A percentile compares a stretch with the other conserved stretches of the same genome.
Evolutionary conservation across 2,329 filamentous ascomycete species (phyloP).

Genomic region (Stagonosporopsis tanaceti): DNA sequence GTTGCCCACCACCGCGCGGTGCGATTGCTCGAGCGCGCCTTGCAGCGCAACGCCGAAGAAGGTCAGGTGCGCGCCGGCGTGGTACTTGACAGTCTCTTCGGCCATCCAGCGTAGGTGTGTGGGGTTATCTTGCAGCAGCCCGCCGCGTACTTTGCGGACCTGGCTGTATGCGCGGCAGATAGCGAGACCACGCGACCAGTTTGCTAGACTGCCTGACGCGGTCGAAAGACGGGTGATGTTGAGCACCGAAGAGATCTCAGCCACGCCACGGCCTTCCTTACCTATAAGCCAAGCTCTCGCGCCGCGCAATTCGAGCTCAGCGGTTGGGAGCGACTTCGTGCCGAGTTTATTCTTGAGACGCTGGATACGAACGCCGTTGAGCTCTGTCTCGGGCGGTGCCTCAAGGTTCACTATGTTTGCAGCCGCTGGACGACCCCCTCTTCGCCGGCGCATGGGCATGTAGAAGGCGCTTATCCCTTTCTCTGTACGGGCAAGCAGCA

Average conservation of each 20-base stretch:
- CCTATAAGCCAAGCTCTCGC: slow-evolving; percentile 66
- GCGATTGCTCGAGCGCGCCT: slow-evolving; percentile 61
- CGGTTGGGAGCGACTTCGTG: slow-evolving; percentile 73
- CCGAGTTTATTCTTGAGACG: slow-evolving; percentile 77
- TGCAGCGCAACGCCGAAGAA: slow-evolving; percentile 64
- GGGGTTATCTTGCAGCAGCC: slow-evolving; percentile 60
- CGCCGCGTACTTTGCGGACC: slow-evolving; percentile 61
- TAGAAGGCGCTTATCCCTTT: slow-evolving; percentile 68
- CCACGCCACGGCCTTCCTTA: slow-evolving; percentile 69
- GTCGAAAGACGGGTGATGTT: slow-evolving; percentile 72
- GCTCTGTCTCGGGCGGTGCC: slow-evolving; percentile 47
- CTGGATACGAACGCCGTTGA: slow-evolving; percentile 74
- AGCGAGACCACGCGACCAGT: slow-evolving; percentile 64
- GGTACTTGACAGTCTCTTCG: slow-evolving; percentile 63
- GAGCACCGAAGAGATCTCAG: slow-evolving; percentile 72
- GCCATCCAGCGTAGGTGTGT: slow-evolving; percentile 68
- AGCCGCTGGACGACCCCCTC: slow-evolving; percentile 13
- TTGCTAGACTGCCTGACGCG: slow-evolving; percentile 61
- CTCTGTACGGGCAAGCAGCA: slow-evolving; percentile 69
- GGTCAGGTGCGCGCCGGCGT: slow-evolving; percentile 63
- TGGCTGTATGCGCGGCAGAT: slow-evolving; percentile 66
- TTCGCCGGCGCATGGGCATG: slow-evolving; percentile 65
- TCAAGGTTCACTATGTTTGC: slow-evolving; percentile 22
- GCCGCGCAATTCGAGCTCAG: slow-evolving; percentile 67
- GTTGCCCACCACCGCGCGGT: slow-evolving; percentile 32